Conservation (phyloP, 2,329 filamentous ascomycete genomes). For the Trichoderma arundinaceum region DNA sequence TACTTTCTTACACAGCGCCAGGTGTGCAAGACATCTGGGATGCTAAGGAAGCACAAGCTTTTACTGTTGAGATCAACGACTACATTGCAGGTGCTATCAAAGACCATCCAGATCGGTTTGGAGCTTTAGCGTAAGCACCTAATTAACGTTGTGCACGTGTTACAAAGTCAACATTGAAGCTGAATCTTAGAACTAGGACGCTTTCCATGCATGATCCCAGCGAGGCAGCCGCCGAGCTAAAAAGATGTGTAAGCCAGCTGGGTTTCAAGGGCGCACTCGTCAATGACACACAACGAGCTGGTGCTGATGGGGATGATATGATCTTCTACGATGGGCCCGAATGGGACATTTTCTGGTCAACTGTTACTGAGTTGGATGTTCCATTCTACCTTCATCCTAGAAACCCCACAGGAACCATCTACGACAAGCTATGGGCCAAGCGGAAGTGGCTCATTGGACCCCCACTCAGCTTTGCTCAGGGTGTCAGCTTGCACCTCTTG, state of each 20-base stretch:
- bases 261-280: constrained; percentile 69
- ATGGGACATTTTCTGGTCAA: constrained; percentile 67
- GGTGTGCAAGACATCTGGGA: constrained; percentile 55
- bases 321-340: constrained; percentile 68
- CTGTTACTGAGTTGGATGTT: constrained; percentile 63
- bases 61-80: constrained; percentile 52
- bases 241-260: constrained; percentile 59
- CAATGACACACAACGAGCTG: constrained; percentile 66
- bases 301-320: constrained; percentile 62
- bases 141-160: neutral
- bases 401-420: constrained; percentile 60
- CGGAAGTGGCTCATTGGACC: constrained; percentile 66
- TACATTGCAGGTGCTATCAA: constrained; percentile 49
- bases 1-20: constrained; percentile 56
- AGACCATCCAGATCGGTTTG: constrained; percentile 48
- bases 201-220: constrained; percentile 60
- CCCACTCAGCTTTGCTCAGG: constrained; percentile 63
- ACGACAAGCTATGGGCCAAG: constrained; percentile 64
- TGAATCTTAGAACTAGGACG: constrained; percentile 39
- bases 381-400: constrained; percentile 69
- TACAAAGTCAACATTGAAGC: neutral
- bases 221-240: constrained; percentile 57
- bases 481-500: constrained; percentile 62
- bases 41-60: constrained; percentile 47
- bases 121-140: constrained; percentile 52